These are phyloP conservation scores for Calocybe gangraenosa DNA, from an alignment of 768 basidiomycete genomes.

Conservation along the genomic window DNA sequence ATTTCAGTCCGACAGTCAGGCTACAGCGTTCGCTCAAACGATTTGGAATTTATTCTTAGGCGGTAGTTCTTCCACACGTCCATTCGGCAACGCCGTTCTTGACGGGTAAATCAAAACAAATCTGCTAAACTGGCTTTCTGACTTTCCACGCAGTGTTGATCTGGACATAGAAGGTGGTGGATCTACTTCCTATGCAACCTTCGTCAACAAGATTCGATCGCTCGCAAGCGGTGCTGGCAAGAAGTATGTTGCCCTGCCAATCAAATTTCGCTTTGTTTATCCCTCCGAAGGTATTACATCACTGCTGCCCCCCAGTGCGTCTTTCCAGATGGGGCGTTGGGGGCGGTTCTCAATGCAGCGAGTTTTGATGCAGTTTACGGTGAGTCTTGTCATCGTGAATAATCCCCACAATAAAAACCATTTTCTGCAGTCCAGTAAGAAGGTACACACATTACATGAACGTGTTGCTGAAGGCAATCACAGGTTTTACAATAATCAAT, in stretches of 20 bases:
- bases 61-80: conserved; percentile 49
- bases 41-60: conserved; percentile 76
- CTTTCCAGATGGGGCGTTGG: conserved; percentile 62
- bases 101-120: conserved; percentile 49
- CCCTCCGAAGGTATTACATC: conserved; percentile 49
- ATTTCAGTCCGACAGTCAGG: conserved; percentile 57
- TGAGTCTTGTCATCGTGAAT: conserved; percentile 15
- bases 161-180: conserved; percentile 74
- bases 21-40: conserved; percentile 53
- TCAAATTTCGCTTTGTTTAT: background rate
- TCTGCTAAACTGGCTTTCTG: background rate
- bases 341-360: conserved; percentile 54
- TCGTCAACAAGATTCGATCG: conserved; percentile 53
- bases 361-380: conserved; percentile 71
- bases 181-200: conserved; percentile 44
- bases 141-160: conserved; percentile 41
- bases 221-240: conserved; percentile 49
- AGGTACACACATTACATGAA: background rate
- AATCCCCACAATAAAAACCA: background rate
- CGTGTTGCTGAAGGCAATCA: background rate
- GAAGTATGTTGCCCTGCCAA: conserved; percentile 29
- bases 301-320: conserved; percentile 67
- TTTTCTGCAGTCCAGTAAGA: conserved; percentile 30
- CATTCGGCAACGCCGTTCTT: conserved; percentile 67
- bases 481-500: conserved; percentile 57